These are phyloP conservation scores for Cutaneotrichosporon sp. DNA, from an alignment of 1,284 basidiomycete species.

Conservation along the genomic window DNA sequence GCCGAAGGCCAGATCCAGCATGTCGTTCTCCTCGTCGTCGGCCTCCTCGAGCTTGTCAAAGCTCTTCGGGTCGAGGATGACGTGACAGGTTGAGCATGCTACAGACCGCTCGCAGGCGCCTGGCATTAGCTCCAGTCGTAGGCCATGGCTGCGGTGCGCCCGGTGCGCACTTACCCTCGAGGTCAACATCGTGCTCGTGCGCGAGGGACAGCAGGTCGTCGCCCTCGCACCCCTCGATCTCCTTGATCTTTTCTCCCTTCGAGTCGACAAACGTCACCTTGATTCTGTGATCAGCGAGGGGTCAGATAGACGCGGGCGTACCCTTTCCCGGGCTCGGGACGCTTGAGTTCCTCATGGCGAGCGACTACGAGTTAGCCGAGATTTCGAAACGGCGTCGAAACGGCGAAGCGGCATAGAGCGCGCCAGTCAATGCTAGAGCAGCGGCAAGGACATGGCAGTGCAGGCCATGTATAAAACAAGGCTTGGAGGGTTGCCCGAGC, in stretches of 20 bases:
- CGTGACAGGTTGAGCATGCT: slow-evolving; percentile 96
- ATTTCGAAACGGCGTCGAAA: no score
- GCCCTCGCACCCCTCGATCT: slow-evolving; percentile 86
- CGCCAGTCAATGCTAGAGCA: no score
- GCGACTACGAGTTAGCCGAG: slow-evolving; percentile 19
- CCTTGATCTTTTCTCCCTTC: slow-evolving; percentile 75
- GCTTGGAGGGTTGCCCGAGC: no score
- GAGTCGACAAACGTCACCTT: slow-evolving; percentile 85
- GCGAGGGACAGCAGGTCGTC: slow-evolving; percentile 88
- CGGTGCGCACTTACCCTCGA: slow-evolving; percentile 79
- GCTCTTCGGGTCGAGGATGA: slow-evolving; percentile 75
- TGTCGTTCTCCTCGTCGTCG: slow-evolving; percentile 95
- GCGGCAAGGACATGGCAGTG: no score
- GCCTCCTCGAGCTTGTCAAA: slow-evolving; percentile 86
- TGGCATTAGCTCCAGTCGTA: slow-evolving; percentile 39
- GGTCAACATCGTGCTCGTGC: slow-evolving; percentile 92
- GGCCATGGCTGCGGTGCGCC: no score
- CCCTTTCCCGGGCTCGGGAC: slow-evolving; percentile 53
- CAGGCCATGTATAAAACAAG: no score
- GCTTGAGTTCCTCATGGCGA: slow-evolving; percentile 53
- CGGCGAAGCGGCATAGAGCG: no score
- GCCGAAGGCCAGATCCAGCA: slow-evolving; percentile 97
- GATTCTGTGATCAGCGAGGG: slow-evolving; percentile 56
- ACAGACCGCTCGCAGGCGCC: slow-evolving; percentile 95
- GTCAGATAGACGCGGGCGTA: slow-evolving; percentile 20